Conservation (phyloP, 2,329 filamentous ascomycete species). For the Clonostachys byssicola region DNA sequence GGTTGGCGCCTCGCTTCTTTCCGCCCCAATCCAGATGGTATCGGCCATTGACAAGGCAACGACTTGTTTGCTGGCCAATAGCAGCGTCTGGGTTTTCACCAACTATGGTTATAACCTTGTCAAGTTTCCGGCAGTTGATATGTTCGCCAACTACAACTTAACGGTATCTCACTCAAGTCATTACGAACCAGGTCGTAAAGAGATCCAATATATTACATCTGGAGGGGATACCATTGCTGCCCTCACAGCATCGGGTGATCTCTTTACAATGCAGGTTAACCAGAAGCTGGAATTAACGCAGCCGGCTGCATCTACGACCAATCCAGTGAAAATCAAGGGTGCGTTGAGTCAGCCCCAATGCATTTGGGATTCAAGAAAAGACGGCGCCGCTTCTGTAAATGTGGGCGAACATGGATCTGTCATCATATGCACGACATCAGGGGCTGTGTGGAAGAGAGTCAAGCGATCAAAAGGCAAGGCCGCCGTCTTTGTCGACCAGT, state of each 20-base stretch:
- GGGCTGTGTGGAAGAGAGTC: slow-evolving; percentile 87
- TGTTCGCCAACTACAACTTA: slow-evolving; percentile 65
- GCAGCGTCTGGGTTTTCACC: slow-evolving; percentile 89
- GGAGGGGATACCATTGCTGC: slow-evolving; percentile 92
- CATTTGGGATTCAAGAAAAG: slow-evolving; percentile 86
- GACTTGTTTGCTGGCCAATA: slow-evolving; percentile 77
- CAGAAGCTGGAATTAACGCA: slow-evolving; percentile 60
- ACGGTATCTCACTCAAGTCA: slow-evolving; percentile 44
- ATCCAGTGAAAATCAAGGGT: slow-evolving; percentile 83
- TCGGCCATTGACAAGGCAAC: slow-evolving; percentile 90
- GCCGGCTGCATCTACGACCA: slow-evolving; percentile 73
- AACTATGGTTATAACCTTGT: slow-evolving; percentile 95
- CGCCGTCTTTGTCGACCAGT: slow-evolving; percentile 35
- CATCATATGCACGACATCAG: slow-evolving; percentile 87
- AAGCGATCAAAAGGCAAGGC: slow-evolving; percentile 79
- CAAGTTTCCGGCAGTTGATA: slow-evolving; percentile 70
- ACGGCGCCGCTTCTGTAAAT: slow-evolving; percentile 79
- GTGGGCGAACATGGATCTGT: slow-evolving; percentile 92
- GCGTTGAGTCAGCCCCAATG: slow-evolving; percentile 74
- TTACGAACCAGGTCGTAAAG: slow-evolving; percentile 61
- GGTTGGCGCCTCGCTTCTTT: slow-evolving; percentile 74
- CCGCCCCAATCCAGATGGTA: slow-evolving; percentile 69
- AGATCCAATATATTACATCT: slow-evolving; percentile 72
- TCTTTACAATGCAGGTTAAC: slow-evolving; percentile 80
- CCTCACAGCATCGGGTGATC: slow-evolving; percentile 76